Conservation (phyloP, 345 rosid species). For the Garcia nutans region DNA sequence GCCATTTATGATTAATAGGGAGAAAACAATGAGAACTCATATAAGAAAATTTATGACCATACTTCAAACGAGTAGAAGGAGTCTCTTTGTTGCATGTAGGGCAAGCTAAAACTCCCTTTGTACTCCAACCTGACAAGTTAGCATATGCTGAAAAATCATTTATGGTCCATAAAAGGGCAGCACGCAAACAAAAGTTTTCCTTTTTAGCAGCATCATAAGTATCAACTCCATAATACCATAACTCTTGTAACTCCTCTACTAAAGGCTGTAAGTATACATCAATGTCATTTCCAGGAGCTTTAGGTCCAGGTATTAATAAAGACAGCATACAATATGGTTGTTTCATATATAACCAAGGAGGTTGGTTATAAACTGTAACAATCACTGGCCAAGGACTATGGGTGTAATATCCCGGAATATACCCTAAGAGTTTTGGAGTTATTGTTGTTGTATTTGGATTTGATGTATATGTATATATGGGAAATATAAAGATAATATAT, state of each 20-base stretch:
- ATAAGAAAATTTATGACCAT: too few species aligned
- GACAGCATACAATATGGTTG: not conserved
- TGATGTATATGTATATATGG: too few species aligned
- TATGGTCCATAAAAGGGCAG: not conserved
- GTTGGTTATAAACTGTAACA: not conserved
- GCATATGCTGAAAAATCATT: not conserved
- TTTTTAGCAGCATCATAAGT: not conserved
- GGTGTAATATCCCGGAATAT: too few species aligned
- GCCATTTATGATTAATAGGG: too few species aligned
- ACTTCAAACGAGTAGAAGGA: too few species aligned
- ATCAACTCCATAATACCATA: not conserved
- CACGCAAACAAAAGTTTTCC: not conserved
- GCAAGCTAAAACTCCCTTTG: too few species aligned
- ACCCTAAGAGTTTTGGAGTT: too few species aligned
- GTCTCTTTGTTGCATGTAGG: too few species aligned
- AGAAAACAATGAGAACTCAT: too few species aligned
- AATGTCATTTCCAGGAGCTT: not conserved
- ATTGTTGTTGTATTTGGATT: too few species aligned
- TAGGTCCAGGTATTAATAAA: not conserved
- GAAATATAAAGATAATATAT: too few species aligned
- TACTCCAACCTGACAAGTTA: too few species aligned
- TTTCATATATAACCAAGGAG: not conserved
- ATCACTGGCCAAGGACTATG: not conserved
- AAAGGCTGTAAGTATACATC: not conserved
- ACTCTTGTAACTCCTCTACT: not conserved